These are phyloP conservation scores for Penicillium sp. DNA, from an alignment of 2,329 filamentous ascomycete genomes.

Conservation along the genomic window DNA sequence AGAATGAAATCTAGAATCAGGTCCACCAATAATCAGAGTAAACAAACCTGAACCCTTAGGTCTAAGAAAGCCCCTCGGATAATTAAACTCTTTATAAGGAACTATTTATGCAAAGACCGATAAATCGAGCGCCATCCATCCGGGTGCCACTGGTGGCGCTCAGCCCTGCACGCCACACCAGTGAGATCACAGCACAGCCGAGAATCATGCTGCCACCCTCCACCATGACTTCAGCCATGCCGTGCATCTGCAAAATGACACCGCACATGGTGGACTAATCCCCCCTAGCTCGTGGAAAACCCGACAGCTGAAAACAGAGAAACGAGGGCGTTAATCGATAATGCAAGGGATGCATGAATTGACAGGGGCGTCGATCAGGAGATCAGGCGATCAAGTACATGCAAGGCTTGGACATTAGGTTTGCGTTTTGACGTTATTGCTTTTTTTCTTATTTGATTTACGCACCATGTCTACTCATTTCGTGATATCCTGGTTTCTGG, in stretches of 20 bases:
- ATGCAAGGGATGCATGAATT: slow-evolving; percentile 16
- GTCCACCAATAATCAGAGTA: not conserved
- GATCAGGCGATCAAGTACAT: slow-evolving; percentile 14
- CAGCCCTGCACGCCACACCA: slow-evolving; percentile 15
- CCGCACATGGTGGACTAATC: slow-evolving; percentile 8
- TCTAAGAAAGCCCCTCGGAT: not conserved
- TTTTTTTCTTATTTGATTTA: slow-evolving; percentile 1
- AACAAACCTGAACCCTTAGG: not conserved
- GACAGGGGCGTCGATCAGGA: slow-evolving; percentile 12
- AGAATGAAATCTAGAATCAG: not conserved
- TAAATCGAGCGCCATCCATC: not conserved
- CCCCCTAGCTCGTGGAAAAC: slow-evolving; percentile 1
- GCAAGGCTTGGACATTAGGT: slow-evolving; percentile 14
- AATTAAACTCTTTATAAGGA: not conserved
- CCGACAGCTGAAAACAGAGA: slow-evolving; percentile 5
- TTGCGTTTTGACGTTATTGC: slow-evolving; percentile 14
- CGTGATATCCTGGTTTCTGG: not conserved
- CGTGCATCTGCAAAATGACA: slow-evolving; percentile 5
- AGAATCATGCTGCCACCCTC: slow-evolving; percentile 8
- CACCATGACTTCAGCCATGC: not conserved
- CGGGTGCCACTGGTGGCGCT: slow-evolving; percentile 6
- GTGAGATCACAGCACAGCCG: slow-evolving; percentile 17
- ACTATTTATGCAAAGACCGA: not conserved
- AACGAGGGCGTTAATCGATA: slow-evolving; percentile 16
- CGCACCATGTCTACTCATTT: not conserved